A percentile compares a stretch with the other conserved stretches of the same genome.
phyloP scores from a whole-genome alignment of 768 basidiomycete genomes.

The Mycena latifolia region DNA sequence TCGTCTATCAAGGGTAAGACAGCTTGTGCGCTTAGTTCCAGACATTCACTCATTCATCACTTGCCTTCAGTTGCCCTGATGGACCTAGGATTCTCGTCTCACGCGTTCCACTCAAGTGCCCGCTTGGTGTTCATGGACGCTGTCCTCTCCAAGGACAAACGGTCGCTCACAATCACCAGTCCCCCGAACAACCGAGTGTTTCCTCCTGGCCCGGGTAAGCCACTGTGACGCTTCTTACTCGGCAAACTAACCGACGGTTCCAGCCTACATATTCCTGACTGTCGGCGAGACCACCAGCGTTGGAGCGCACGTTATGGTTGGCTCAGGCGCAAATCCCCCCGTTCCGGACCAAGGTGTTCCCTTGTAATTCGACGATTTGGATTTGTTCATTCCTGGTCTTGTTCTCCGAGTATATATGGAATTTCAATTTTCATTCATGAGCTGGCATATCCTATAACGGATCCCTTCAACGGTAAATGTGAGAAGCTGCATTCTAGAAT shows the following conservation, averaged over 20 bases:
- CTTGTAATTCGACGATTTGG: not conserved
- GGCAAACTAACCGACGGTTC: not conserved
- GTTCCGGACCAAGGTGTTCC: conserved; percentile 30
- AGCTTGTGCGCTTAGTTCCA: not conserved
- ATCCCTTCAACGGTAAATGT: too few species aligned
- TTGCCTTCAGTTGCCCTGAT: conserved; percentile 42
- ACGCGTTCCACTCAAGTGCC: conserved; percentile 47
- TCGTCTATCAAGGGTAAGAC: conserved; percentile 23
- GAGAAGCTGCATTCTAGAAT: too few species aligned
- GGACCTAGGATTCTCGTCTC: conserved; percentile 48
- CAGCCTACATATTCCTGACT: conserved; percentile 43
- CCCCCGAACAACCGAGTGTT: conserved; percentile 49
- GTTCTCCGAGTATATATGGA: too few species aligned
- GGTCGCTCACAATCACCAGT: conserved; percentile 47
- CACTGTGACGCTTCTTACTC: not conserved
- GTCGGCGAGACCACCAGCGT: conserved; percentile 41
- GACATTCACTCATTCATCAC: not conserved
- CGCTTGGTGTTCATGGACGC: conserved; percentile 48
- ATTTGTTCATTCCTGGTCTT: too few species aligned
- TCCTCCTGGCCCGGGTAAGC: conserved; percentile 44
- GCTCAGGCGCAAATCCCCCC: conserved; percentile 32
- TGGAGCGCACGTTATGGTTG: conserved; percentile 41
- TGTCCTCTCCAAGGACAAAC: conserved; percentile 39
- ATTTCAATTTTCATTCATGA: too few species aligned
- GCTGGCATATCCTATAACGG: too few species aligned